Base-by-base conservation (phyloP, 2,329 filamentous ascomycete genomes). In the Lithohypha guttulata region DNA sequence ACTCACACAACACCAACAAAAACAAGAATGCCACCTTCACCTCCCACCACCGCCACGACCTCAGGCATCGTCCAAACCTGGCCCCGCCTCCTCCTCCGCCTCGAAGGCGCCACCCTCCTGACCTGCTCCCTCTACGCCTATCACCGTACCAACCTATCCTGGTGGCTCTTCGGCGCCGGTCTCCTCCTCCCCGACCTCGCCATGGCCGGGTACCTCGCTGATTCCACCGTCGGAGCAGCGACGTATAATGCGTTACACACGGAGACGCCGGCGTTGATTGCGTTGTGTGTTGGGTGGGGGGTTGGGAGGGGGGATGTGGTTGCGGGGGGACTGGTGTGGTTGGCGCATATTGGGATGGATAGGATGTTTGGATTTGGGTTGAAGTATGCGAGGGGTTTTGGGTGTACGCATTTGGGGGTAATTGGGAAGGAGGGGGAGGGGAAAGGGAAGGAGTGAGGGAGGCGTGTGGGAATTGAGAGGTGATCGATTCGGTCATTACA, bases 51-150 rank as follows among this genome's bases (percentile, higher is more conserved):
- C n/a, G n/a, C n/a, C n/a, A n/a, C n/a, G n/a, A n/a, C n/a, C n/a
- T n/a, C n/a, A n/a, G 42, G 42, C 39, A 31, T 42, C 26, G 43
- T 41, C 3, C 42, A 43, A 32, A 40, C 35, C 9, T 45, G 43
- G 43, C 43, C 43, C 15, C 35, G 35, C 18, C 18, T 26, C 21
- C 43, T 45, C 3, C 34, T 45, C 30, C 40, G 21, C 19, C 27
- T 45, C 3, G 43, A 45, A 37, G 43, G 43, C 2, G 41, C 43
- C 19, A 35, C 29, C 26, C 36, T 45, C 18, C 36, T 45, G 22
- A 35, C 40, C 21, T 26, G 35, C 11, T 35, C 43, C 15, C 35
- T 45, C 32, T 45, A 35, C 34, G 43, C 41, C 23, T 45, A 45
- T 25, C 36, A 25, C 6, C 44, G 33, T 32, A 15, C 23, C 31